Evolutionary conservation across 2,329 filamentous ascomycete genomes (phyloP).

Genomic region (Fusarium tupiense): DNA sequence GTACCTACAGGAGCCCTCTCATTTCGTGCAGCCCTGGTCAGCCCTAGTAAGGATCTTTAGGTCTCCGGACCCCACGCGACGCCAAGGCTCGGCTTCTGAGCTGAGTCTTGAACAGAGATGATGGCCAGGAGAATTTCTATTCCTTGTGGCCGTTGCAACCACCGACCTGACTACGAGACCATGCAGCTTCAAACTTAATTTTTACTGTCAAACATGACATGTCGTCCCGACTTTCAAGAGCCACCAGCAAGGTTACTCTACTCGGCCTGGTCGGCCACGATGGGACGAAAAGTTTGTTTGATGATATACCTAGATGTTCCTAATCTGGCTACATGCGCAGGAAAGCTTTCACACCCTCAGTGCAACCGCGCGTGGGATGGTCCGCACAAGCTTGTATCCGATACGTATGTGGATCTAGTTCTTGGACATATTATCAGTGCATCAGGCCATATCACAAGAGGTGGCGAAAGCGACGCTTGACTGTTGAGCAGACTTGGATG

Average conservation of each 20-base stretch:
- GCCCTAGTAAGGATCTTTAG: slow-evolving; percentile 32
- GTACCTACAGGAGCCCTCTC: slow-evolving; percentile 35
- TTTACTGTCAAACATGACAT: background rate
- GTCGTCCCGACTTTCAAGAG: background rate
- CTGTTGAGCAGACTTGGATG: background rate
- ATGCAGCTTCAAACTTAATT: slow-evolving; percentile 7
- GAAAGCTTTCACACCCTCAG: slow-evolving; percentile 1
- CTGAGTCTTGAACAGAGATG: slow-evolving; percentile 11
- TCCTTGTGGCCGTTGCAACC: background rate
- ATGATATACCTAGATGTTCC: background rate
- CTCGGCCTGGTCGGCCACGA: background rate
- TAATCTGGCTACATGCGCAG: background rate
- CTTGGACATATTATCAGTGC: background rate
- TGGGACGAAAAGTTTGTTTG: background rate
- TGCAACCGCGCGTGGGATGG: background rate
- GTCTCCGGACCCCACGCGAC: slow-evolving; percentile 32
- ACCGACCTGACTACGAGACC: slow-evolving; percentile 10
- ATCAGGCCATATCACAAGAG: slow-evolving; percentile 13
- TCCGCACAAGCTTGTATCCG: background rate
- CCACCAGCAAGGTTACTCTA: background rate
- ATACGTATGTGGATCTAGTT: background rate
- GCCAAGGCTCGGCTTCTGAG: slow-evolving; percentile 23
- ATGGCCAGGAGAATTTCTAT: background rate
- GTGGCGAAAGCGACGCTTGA: slow-evolving; percentile 19
- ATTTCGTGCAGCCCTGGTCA: slow-evolving; percentile 37